These are phyloP conservation scores for Agmasoma carcini DNA, from an alignment of 371 early-diverging fungal genomes.

Conservation along the genomic window DNA sequence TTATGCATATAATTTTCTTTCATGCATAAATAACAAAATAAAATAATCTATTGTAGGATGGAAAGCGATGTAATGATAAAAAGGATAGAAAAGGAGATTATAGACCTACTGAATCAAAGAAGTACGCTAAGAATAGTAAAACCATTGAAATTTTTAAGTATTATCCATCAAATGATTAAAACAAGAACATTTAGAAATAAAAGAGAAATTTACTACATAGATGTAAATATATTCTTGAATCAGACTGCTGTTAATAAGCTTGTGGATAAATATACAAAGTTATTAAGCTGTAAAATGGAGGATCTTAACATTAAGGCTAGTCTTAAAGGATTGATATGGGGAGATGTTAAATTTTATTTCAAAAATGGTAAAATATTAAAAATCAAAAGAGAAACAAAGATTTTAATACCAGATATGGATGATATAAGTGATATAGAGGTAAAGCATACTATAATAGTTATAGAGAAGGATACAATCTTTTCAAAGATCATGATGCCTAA, in stretches of 20 bases:
- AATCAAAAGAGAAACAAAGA: background rate
- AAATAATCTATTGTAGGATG: too few relatives aligned
- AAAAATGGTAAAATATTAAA: background rate
- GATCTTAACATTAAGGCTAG: slow-evolving; percentile 37
- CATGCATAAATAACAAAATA: too few relatives aligned
- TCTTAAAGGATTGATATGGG: slow-evolving; percentile 49
- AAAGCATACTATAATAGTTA: slow-evolving; percentile 27
- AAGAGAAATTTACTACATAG: slow-evolving; percentile 47
- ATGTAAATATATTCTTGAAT: slow-evolving; percentile 31
- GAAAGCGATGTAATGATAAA: too few relatives aligned
- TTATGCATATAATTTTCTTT: too few relatives aligned
- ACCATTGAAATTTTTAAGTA: slow-evolving; percentile 31
- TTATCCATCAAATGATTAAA: slow-evolving; percentile 16
- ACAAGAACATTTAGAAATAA: slow-evolving; percentile 19
- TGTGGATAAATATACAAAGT: slow-evolving; percentile 15
- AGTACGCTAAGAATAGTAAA: too few relatives aligned
- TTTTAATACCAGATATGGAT: slow-evolving; percentile 49
- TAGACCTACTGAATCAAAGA: too few relatives aligned
- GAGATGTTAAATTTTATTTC: slow-evolving; percentile 9
- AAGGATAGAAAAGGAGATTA: too few relatives aligned
- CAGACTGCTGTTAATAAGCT: slow-evolving; percentile 27
- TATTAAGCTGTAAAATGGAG: slow-evolving; percentile 1
- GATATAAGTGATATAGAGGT: slow-evolving; percentile 2
- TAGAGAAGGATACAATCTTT: slow-evolving; percentile 53
- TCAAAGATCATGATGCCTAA: slow-evolving; percentile 8